Percentiles rank a stretch among this genome's conserved stretches.
Conservation (phyloP, 2,329 filamentous ascomycete genomes). For the Fusarium newnesense region DNA sequence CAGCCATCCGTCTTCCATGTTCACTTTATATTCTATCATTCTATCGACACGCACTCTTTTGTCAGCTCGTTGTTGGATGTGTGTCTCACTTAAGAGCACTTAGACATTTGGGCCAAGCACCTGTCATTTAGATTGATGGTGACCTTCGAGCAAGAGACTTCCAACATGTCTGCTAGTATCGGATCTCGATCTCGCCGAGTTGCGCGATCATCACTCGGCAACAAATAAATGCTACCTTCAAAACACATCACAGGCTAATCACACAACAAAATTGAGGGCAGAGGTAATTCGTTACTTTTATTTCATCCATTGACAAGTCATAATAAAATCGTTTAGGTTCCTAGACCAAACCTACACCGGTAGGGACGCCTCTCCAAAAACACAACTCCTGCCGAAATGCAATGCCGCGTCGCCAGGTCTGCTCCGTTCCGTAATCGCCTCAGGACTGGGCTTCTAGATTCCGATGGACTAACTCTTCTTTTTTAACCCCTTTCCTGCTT, state of each 20-base stretch:
- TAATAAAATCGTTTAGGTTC: conserved; percentile 39
- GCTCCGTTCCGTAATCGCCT: conserved; percentile 28
- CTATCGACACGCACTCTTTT: not conserved
- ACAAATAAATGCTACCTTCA: not conserved
- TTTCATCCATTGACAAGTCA: conserved; percentile 28
- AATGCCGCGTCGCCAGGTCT: conserved; percentile 37
- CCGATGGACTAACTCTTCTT: conserved; percentile 31
- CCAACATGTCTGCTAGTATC: not conserved
- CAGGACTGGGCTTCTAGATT: conserved; percentile 18
- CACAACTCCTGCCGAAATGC: conserved; percentile 46
- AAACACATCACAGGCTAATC: not conserved
- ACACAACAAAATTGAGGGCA: not conserved
- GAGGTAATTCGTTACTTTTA: conserved; percentile 35
- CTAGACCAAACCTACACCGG: conserved; percentile 38
- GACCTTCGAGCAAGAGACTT: not conserved
- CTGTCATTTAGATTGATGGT: not conserved
- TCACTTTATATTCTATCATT: not conserved
- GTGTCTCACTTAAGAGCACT: not conserved
- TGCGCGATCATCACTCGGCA: not conserved
- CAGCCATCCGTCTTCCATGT: not conserved
- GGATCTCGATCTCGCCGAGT: not conserved
- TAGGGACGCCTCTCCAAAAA: conserved; percentile 41
- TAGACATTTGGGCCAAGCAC: not conserved
- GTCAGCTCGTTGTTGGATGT: not conserved
- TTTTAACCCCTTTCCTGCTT: conserved; percentile 19